Base-by-base conservation (phyloP, 2,329 filamentous ascomycete species). In the Graphium sp. region DNA sequence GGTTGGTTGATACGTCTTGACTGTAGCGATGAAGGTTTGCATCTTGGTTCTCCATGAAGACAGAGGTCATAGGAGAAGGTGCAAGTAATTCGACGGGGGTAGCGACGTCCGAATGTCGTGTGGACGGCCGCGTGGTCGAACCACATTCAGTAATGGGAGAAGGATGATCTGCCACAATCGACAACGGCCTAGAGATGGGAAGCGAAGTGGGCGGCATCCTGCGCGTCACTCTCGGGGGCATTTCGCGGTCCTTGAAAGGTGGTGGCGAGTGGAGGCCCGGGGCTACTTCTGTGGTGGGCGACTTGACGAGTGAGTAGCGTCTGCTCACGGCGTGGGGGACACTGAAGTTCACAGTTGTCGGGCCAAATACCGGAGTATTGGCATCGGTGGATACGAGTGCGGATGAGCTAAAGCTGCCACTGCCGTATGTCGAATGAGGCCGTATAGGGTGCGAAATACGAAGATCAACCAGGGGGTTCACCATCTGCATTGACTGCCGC, bases 91-190 rank as follows among this genome's bases (percentile, higher is more conserved):
- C n/a, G n/a, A n/a, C n/a, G n/a, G n/a, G n/a, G n/a, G n/a, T n/a
- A n/a, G n/a, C n/a, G n/a, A n/a, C n/a, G n/a, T n/a, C n/a, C n/a
- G n/a, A n/a, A n/a, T n/a, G n/a, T n/a, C n/a, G n/a, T n/a, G n/a
- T n/a, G n/a, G n/a, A n/a, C n/a, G n/a, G n/a, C n/a, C n/a, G n/a
- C n/a, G n/a, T n/a, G n/a, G n/a, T n/a, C n/a, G n/a, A n/a, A n/a
- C n/a, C n/a, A n/a, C n/a, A n/a, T 37, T 9, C 44, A 38, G 18
- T 40, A 35, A 34, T 39, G 2, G 61, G 60, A 0, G 64, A 65
- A 0, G 62, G 62, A 25, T 65, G 56, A 33, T 71, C 66, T 29
- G 58, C 46, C 3, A 70, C 62, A 26, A 65, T 56, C 2, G 66
- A 71, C 7, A 70, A 45, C 2, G 64, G 62, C 5, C 63, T 54